Conservation (phyloP, 257 asterid genomes). For the Solanum peruvianum region DNA sequence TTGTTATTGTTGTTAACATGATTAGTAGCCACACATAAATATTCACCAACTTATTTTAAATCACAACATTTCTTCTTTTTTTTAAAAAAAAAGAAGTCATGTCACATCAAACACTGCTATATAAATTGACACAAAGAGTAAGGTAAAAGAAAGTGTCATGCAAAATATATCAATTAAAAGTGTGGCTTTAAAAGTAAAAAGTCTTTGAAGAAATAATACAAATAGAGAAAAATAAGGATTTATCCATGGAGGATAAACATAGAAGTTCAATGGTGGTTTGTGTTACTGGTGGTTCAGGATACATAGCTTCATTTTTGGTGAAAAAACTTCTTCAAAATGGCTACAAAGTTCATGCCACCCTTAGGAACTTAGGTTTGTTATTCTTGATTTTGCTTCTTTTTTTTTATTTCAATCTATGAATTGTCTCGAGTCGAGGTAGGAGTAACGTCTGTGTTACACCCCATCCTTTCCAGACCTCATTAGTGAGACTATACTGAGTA, state of each 20-base stretch:
- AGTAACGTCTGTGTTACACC: background rate
- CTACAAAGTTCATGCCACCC: conserved; percentile 17
- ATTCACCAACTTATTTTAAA: background rate
- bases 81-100: background rate
- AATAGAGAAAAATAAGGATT: background rate
- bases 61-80: background rate
- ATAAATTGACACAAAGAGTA: background rate
- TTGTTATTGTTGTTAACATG: background rate
- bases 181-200: background rate
- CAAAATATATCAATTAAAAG: background rate
- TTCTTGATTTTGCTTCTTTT: background rate
- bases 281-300: conserved; percentile 27
- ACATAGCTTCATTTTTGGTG: conserved; percentile 17
- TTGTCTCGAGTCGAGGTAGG: background rate
- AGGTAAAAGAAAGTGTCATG: background rate
- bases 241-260: background rate
- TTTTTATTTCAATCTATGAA: background rate
- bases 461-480: background rate
- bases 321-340: conserved; percentile 15
- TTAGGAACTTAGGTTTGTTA: conserved; percentile 11
- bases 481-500: background rate
- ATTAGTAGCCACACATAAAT: background rate
- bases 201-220: background rate
- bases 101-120: background rate
- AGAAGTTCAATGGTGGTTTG: conserved; percentile 5